Percentiles rank a stretch among this genome's conserved stretches.
phyloP scores from a whole-genome alignment of 805 yeast species.

The Kazachstania viticola region DNA sequence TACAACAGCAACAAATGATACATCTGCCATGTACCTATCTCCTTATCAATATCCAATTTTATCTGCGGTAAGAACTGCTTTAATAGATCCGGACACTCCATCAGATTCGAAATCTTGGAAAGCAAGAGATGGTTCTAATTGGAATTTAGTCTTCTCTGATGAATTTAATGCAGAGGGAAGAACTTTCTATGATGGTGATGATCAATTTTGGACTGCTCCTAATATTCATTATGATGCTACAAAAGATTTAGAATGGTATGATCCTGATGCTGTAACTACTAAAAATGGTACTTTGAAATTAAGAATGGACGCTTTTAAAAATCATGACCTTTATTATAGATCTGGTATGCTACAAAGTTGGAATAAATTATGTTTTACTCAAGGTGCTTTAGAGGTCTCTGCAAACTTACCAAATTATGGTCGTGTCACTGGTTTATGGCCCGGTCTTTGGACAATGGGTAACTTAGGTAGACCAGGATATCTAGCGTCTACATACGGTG shows the following conservation, averaged over 20 bases:
- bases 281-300: slow-evolving; percentile 57
- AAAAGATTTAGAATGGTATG: slow-evolving; percentile 86
- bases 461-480: slow-evolving; percentile 89
- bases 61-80: slow-evolving; percentile 38
- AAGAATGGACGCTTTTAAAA: slow-evolving; percentile 69
- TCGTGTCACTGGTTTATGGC: slow-evolving; percentile 79
- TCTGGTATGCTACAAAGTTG: slow-evolving; percentile 89
- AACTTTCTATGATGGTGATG: slow-evolving; percentile 83
- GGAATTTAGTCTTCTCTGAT: slow-evolving; percentile 80
- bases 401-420: slow-evolving; percentile 75
- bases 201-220: slow-evolving; percentile 81
- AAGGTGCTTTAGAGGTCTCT: slow-evolving; percentile 68
- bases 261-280: slow-evolving; percentile 81
- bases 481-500: slow-evolving; percentile 77
- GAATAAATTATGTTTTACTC: slow-evolving; percentile 84
- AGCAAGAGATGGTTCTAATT: slow-evolving; percentile 48
- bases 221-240: slow-evolving; percentile 83
- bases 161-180: slow-evolving; percentile 87
- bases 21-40: slow-evolving; percentile 25
- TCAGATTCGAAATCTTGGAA: slow-evolving; percentile 34
- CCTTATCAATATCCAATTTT: slow-evolving; percentile 39
- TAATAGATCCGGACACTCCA: slow-evolving; percentile 59
- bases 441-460: slow-evolving; percentile 93
- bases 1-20: slow-evolving; percentile 2
- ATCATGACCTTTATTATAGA: slow-evolving; percentile 70